Base-by-base conservation (phyloP, 768 basidiomycete genomes). In the Serpula lacrymans region DNA sequence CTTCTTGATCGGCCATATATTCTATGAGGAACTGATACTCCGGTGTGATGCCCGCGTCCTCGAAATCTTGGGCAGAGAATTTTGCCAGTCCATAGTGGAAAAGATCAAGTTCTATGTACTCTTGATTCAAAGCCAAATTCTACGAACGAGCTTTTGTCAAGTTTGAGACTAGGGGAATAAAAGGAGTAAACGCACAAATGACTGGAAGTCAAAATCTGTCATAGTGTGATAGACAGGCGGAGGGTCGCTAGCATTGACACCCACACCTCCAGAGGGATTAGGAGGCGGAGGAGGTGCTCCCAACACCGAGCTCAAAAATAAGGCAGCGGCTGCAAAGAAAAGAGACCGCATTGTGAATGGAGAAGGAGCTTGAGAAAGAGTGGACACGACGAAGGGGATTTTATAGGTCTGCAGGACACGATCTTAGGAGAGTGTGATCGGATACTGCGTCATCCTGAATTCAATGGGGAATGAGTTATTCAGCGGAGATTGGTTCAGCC, bases 1-100 rank as follows among this genome's bases (percentile, higher is more conserved):
- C 66, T 59, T 84, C 79, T 49, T 82, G 78, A 36, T 77, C 67
- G 11, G 71, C 81, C 78, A 82, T 82, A 58, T 70, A 80, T 51
- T 78, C 60, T 39, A 84, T 74, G 23, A 82, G 58, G 55, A 58
- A 72, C 17, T 70, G 67, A 46, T 82, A 78, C 17, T 74, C 75
- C 4, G 71, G 70, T 34, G 57, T 65, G 31, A 84, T 50, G 0
- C 78, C 80, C 1, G 69, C 74, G 4, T 57, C 73, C 18, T 72
- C 70, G 54, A 82, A 84, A 16, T 83, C 79, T 20, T 70, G 62
- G 0, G 44, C 63, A 3, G 72, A 71, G 64, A 87, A 84, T 30
- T 54, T 49, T 11, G 69, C 68, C 7, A 81, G 68, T 18, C 74
- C 80, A 42, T 73, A 63, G 51, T 79, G 65, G 68, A 82, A 81